Base-by-base conservation (phyloP, 257 asterid species). In the Scutellaria minor region DNA sequence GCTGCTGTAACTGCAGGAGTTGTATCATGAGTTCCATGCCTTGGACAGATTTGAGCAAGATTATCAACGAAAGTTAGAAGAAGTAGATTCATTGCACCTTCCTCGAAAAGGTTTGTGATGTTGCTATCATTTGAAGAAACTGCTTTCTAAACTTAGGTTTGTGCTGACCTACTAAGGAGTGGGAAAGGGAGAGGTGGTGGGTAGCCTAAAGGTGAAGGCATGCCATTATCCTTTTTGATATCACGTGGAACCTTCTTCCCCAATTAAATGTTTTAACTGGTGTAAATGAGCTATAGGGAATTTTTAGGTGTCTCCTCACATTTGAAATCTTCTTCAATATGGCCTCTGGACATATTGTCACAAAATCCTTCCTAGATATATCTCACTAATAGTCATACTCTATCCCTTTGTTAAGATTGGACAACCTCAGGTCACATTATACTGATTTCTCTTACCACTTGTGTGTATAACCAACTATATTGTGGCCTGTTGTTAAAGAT, bases 11-110 rank as follows among this genome's bases (percentile, higher is more conserved):
- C 40, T 87, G 83, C 91, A 95, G 99, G 99, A 95, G 80, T 73
- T 95, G 77, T 95, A 95, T 82, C 99, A 95, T 24, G 99, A 95
- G 81, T 71, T 86, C 70, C 99, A 92, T 69, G 89, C 98, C 64
- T 81, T 95, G 85, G 98, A 89, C 75, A 88, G 98, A 79, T 95
- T 95, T 68, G 89, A 90, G 41, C 96, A 86, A 83, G 99, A 95
- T 85, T 92, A 95, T 83, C 88, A 84, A 55, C 87, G 90, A 61
- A 90, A 95, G 83, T 80, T 90, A 71, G 98, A 92, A 75, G 99
- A 95, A 90, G 88, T 90, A 62, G 95, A 87, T 76, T 87, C 98
- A 6, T 83, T 92, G 66, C 82, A 90, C 77, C 97, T 92, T 55
- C 99, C 99, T 62, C 84, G 90, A 31, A 95, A 86, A 92, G 99